These are phyloP conservation scores for Backusella liffmaniae DNA, from an alignment of 192 early-diverging fungal genomes.

Conservation along the genomic window DNA sequence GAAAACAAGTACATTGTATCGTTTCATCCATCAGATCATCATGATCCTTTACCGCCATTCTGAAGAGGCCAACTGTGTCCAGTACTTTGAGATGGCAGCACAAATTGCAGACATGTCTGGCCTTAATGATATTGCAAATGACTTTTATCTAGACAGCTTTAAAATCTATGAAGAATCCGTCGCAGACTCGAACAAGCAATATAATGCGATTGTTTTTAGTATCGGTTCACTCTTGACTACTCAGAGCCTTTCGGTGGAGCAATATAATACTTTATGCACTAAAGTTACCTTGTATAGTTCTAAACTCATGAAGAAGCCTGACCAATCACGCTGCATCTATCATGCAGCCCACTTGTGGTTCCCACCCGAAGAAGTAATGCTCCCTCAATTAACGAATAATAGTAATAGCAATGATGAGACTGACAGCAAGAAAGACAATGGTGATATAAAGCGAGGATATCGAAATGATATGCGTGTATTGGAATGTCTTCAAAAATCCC, in stretches of 20 bases:
- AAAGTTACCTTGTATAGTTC: constrained; percentile 88
- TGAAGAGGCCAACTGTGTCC: constrained; percentile 55
- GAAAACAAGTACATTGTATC: constrained; percentile 70
- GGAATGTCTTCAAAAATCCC: constrained; percentile 91
- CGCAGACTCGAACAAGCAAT: constrained; percentile 88
- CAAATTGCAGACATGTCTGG: constrained; percentile 82
- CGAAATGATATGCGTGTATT: constrained; percentile 86
- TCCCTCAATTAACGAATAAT: background rate
- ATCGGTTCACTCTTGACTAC: constrained; percentile 81
- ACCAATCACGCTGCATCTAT: constrained; percentile 88
- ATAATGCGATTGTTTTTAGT: constrained; percentile 81
- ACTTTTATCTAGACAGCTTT: constrained; percentile 96
- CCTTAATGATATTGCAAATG: constrained; percentile 91
- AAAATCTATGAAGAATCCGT: constrained; percentile 96
- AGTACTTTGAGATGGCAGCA: constrained; percentile 82
- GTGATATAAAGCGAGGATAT: constrained; percentile 51
- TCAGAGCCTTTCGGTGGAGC: constrained; percentile 76
- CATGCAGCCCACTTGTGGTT: constrained; percentile 87
- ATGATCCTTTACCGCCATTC: constrained; percentile 64
- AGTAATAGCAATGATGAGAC: background rate
- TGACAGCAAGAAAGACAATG: constrained; percentile 58
- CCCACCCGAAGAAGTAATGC: background rate
- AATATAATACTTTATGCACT: constrained; percentile 92
- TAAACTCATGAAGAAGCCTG: constrained; percentile 91
- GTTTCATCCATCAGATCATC: constrained; percentile 89